Conservation (phyloP, 306 rosid genomes). For the Dalbergia cochinchinensis region DNA sequence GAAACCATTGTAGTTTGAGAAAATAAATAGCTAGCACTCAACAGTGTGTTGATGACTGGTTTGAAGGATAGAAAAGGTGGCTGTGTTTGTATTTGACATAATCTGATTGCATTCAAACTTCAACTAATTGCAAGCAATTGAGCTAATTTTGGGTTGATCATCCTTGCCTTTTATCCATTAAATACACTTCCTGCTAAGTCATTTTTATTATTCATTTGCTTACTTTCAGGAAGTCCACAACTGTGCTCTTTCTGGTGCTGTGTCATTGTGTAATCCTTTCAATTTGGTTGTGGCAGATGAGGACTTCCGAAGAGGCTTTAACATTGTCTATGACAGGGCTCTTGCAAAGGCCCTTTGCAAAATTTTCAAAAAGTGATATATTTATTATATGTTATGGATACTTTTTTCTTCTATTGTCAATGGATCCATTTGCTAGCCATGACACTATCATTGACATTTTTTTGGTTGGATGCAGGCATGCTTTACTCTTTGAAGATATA, state of each 20-base stretch:
- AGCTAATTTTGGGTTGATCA: slow-evolving; percentile 28
- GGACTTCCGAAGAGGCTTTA: slow-evolving; percentile 91
- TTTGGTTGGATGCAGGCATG: slow-evolving; percentile 64
- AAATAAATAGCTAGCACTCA: background rate
- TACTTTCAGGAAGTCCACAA: slow-evolving; percentile 69
- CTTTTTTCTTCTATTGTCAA: slow-evolving; percentile 29
- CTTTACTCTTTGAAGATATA: slow-evolving; percentile 78
- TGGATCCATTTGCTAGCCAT: slow-evolving; percentile 21
- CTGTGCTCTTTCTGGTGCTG: slow-evolving; percentile 92
- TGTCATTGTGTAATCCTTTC: slow-evolving; percentile 96
- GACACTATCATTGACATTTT: background rate
- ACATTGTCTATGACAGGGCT: slow-evolving; percentile 80
- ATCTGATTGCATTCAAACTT: slow-evolving; percentile 8
- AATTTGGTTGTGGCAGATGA: slow-evolving; percentile 86
- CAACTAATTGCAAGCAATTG: background rate
- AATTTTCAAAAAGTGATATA: slow-evolving; percentile 77
- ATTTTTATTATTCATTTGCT: slow-evolving; percentile 39
- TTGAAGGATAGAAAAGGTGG: slow-evolving; percentile 1
- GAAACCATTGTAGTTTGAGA: background rate
- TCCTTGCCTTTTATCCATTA: slow-evolving; percentile 21
- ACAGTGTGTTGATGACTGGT: background rate
- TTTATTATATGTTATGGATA: slow-evolving; percentile 26
- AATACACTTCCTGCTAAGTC: slow-evolving; percentile 27
- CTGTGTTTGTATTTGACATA: background rate
- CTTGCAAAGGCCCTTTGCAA: slow-evolving; percentile 72